A percentile compares a stretch with the other conserved stretches of the same genome.
phyloP scores from a whole-genome alignment of 768 basidiomycete genomes.

The Leccinellum albellum region DNA sequence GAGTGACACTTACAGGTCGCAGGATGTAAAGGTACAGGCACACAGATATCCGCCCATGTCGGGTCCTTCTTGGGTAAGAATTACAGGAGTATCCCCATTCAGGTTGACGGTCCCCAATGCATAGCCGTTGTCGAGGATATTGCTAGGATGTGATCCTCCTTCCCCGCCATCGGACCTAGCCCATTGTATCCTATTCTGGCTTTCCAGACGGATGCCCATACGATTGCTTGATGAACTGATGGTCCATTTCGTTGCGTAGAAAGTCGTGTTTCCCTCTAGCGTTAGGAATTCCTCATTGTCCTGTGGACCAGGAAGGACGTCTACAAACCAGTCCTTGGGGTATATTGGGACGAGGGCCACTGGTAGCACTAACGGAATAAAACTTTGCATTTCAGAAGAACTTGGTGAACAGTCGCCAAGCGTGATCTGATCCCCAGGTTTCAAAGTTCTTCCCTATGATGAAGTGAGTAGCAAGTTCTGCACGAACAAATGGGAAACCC shows the following conservation, averaged over 20 bases:
- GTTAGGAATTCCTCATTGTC: slow-evolving; percentile 56
- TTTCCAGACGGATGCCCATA: slow-evolving; percentile 59
- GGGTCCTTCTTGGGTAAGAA: slow-evolving; percentile 58
- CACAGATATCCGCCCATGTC: slow-evolving; percentile 65
- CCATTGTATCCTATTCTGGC: slow-evolving; percentile 45
- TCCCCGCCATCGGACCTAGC: slow-evolving; percentile 56
- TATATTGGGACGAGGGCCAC: slow-evolving; percentile 39
- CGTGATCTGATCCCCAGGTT: slow-evolving; percentile 47
- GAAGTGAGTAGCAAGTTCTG: slow-evolving; percentile 3
- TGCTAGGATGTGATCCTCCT: slow-evolving; percentile 66
- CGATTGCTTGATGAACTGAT: slow-evolving; percentile 58
- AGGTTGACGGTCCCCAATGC: slow-evolving; percentile 52
- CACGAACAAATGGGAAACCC: neutral
- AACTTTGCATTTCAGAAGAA: slow-evolving; percentile 8
- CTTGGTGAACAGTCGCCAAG: slow-evolving; percentile 34
- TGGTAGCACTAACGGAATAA: slow-evolving; percentile 22
- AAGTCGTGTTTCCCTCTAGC: slow-evolving; percentile 40
- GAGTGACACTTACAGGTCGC: slow-evolving; percentile 42
- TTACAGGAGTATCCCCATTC: slow-evolving; percentile 69
- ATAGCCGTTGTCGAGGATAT: slow-evolving; percentile 63
- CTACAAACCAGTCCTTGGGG: slow-evolving; percentile 46
- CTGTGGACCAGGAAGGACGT: slow-evolving; percentile 60
- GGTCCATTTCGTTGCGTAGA: slow-evolving; percentile 52
- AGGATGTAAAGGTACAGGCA: slow-evolving; percentile 47
- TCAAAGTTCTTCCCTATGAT: slow-evolving; percentile 47